Percentiles rank a stretch among this genome's conserved stretches.
Evolutionary conservation across 1,284 basidiomycete genomes (phyloP).

Genomic region (Termitomyces sp.): DNA sequence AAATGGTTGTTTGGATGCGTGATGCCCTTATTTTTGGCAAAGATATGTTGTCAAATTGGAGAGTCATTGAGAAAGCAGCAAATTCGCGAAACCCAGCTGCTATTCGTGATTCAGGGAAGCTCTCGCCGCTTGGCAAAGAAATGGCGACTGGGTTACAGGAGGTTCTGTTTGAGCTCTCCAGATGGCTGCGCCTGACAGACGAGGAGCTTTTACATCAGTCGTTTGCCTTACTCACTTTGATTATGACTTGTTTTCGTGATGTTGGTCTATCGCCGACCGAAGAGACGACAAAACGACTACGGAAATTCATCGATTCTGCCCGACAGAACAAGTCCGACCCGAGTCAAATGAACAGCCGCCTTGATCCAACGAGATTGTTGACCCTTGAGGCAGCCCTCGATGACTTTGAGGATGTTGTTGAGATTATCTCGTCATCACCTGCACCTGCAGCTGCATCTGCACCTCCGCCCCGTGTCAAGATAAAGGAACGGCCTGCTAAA

Average conservation of each 20-base stretch:
- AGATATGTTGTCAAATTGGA: slow-evolving; percentile 76
- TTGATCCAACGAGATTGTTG: slow-evolving; percentile 52
- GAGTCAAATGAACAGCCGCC: slow-evolving; percentile 41
- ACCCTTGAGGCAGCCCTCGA: slow-evolving; percentile 56
- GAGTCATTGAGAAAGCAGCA: slow-evolving; percentile 72
- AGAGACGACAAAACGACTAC: slow-evolving; percentile 49
- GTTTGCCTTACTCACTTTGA: slow-evolving; percentile 72
- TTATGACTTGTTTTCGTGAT: slow-evolving; percentile 66
- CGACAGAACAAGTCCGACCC: slow-evolving; percentile 32
- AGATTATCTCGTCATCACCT: slow-evolving; percentile 25
- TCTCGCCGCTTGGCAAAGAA: slow-evolving; percentile 53
- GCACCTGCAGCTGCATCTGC: slow-evolving; percentile 15
- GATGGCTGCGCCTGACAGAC: slow-evolving; percentile 89
- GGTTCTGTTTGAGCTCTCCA: slow-evolving; percentile 71
- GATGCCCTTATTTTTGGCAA: slow-evolving; percentile 90
- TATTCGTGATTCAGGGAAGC: slow-evolving; percentile 23
- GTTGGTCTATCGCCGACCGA: slow-evolving; percentile 47
- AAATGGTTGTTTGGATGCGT: slow-evolving; percentile 95
- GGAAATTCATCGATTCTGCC: slow-evolving; percentile 54
- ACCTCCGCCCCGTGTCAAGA: slow-evolving; percentile 5
- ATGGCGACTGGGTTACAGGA: slow-evolving; percentile 78
- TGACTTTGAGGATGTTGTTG: slow-evolving; percentile 50
- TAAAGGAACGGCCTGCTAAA: slow-evolving; percentile 8
- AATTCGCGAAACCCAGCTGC: slow-evolving; percentile 25
- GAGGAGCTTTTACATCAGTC: slow-evolving; percentile 85